These are phyloP conservation scores for Saccharum hybrid DNA, from an alignment of 202 grass and related monocot genomes.

Conservation along the genomic window DNA sequence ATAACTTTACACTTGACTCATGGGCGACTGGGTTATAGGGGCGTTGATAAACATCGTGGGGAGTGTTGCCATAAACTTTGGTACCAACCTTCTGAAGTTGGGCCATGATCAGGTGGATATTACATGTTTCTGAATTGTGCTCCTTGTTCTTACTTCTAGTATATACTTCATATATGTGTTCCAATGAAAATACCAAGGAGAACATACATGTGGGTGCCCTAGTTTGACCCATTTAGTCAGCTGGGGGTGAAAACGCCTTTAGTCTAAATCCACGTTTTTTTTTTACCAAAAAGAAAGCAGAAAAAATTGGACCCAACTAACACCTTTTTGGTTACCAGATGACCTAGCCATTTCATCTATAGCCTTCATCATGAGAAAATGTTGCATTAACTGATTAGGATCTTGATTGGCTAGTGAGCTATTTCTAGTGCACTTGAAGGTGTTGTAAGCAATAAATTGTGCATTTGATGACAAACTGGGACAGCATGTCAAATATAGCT, in stretches of 20 bases:
- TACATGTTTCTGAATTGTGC: slow-evolving; percentile 4
- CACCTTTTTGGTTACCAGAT: slow-evolving; percentile 3
- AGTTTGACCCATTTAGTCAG: not conserved
- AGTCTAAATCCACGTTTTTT: not conserved
- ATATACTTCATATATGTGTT: slow-evolving; percentile 25
- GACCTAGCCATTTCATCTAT: slow-evolving; percentile 20
- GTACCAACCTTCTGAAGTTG: slow-evolving; percentile 97
- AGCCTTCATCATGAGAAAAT: slow-evolving; percentile 20
- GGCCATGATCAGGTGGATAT: slow-evolving; percentile 94
- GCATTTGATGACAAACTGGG: slow-evolving; percentile 22
- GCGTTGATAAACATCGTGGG: slow-evolving; percentile 97
- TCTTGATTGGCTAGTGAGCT: slow-evolving; percentile 27
- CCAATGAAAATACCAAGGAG: not conserved
- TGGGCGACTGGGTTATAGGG: slow-evolving; percentile 97
- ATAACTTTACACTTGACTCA: slow-evolving; percentile 46
- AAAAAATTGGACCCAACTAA: slow-evolving; percentile 2
- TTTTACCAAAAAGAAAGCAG: not conserved
- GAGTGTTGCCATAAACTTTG: slow-evolving; percentile 99
- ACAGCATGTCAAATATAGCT: not conserved
- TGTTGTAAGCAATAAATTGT: slow-evolving; percentile 30
- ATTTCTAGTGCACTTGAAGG: not conserved
- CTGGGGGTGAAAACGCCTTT: slow-evolving; percentile 1
- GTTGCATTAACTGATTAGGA: slow-evolving; percentile 24
- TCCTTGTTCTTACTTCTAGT: slow-evolving; percentile 7
- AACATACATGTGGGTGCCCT: not conserved